Base-by-base conservation (phyloP, 78 protist species). In the Fonticula alba region DNA sequence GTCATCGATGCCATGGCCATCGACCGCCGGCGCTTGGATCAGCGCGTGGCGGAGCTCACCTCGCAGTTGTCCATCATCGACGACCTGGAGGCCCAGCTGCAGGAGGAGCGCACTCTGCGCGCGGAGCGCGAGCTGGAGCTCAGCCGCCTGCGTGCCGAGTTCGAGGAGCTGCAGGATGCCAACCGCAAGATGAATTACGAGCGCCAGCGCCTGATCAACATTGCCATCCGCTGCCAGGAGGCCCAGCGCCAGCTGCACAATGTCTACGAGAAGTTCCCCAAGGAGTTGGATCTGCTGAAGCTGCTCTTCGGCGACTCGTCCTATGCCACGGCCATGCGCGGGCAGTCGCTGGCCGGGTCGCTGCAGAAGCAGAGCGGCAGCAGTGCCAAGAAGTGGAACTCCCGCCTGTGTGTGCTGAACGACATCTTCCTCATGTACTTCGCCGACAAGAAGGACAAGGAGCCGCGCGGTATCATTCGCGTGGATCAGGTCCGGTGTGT, bases 401-500 rank as follows among this genome's bases (percentile, higher is more conserved):
- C 9, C 29, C 62, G 62, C 27, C 62, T 36, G 33, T 29, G 33
- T 57, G 27, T 57, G 13, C 62, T 57, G 29, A 57, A 57, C 47
- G 62, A 57, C 29, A 15, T 1, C 13, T 37, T 57, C 47, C 24
- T 57, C 31, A 36, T 57, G 31, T 57, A 57, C 62, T 57, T 22
- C 27, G 62, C 22, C 14, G n/a, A 9, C 36, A 22, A 22, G 33
- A 3, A 3, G 31, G 57, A 52, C 57, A 52, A 52, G 57, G 24
- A 52, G 57, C 57, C 57, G 35, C 20, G 27, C 35, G 57, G 57
- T 33, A 24, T 52, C 31, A 24, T 52, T 2, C 57, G 57, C 9
- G 27, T 52, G 57, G 57, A 52, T 33, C 33, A 3, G 33, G 27
- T 33, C 43, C 3, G 7, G 43, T 38, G 17, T 3, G 43, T 38